These are phyloP conservation scores for Debaryomyces singareniensis DNA, from an alignment of 1,139 yeast genomes.

Conservation along the genomic window DNA sequence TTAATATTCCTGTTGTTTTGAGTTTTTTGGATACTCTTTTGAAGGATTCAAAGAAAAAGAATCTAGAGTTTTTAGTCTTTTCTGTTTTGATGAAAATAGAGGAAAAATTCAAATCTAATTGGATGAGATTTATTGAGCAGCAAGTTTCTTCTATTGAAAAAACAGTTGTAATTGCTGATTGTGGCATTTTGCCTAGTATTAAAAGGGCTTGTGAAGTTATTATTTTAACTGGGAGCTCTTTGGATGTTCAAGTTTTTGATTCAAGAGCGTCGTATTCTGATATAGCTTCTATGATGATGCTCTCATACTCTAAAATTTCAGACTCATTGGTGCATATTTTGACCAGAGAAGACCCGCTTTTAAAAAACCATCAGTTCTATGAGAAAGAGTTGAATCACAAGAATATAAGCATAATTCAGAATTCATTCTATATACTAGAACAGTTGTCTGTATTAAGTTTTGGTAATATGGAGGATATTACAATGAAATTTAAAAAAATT, in stretches of 20 bases:
- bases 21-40: slow-evolving; percentile 35
- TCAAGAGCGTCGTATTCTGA: slow-evolving; percentile 14
- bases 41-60: slow-evolving; percentile 39
- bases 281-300: slow-evolving; percentile 31
- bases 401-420: slow-evolving; percentile 57
- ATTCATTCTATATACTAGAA: slow-evolving; percentile 53
- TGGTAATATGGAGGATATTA: slow-evolving; percentile 28
- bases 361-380: slow-evolving; percentile 40
- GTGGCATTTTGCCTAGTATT: slow-evolving; percentile 31
- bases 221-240: slow-evolving; percentile 28
- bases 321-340: slow-evolving; percentile 33
- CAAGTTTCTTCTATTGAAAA: slow-evolving; percentile 53
- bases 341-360: slow-evolving; percentile 36
- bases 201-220: slow-evolving; percentile 29
- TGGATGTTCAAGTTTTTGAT: too few species aligned
- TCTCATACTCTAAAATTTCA: slow-evolving; percentile 33
- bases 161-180: slow-evolving; percentile 38
- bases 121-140: slow-evolving; percentile 54
- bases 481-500: slow-evolving; percentile 39
- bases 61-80: slow-evolving; percentile 60
- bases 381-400: slow-evolving; percentile 55
- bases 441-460: slow-evolving; percentile 32
- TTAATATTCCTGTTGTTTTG: slow-evolving; percentile 31
- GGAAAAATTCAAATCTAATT: slow-evolving; percentile 46
- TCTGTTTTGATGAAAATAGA: slow-evolving; percentile 45